These are phyloP conservation scores for Daldinia vernicosa DNA, from an alignment of 495 filamentous ascomycete genomes.

Conservation along the genomic window DNA sequence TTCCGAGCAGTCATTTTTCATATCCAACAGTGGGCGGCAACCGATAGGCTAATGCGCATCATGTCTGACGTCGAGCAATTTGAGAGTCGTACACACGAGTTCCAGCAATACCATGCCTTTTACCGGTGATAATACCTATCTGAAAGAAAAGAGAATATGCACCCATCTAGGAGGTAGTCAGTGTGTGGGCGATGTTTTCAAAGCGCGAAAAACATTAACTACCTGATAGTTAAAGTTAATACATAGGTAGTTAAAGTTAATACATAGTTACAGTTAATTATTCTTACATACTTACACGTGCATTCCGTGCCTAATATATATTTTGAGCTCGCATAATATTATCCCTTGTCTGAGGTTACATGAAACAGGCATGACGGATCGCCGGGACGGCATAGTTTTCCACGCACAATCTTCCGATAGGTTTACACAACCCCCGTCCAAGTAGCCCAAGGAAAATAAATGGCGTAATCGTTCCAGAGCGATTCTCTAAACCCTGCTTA, in stretches of 20 bases:
- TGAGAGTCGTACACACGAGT: too few species aligned
- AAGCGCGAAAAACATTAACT: too few species aligned
- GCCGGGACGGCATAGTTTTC: constrained; percentile 27
- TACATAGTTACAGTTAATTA: background rate
- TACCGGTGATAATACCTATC: too few species aligned
- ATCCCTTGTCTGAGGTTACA: constrained; percentile 18
- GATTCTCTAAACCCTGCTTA: background rate
- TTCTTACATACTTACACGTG: background rate
- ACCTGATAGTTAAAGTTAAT: background rate
- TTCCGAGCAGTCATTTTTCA: too few species aligned
- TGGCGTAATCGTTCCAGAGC: constrained; percentile 24
- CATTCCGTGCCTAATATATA: background rate
- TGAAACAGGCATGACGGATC: constrained; percentile 32
- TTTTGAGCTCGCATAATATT: constrained; percentile 36
- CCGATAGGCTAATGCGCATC: too few species aligned
- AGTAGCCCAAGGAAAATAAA: constrained; percentile 13
- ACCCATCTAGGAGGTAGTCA: too few species aligned
- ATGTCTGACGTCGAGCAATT: too few species aligned
- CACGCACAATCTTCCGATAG: constrained; percentile 23
- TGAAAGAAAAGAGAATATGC: too few species aligned
- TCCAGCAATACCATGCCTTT: too few species aligned
- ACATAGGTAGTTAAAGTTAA: background rate
- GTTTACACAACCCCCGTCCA: background rate
- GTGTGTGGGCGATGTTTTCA: too few species aligned
- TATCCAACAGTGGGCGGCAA: too few species aligned